Conservation (phyloP, 257 asterid species). For the Orobanche coerulescens region DNA sequence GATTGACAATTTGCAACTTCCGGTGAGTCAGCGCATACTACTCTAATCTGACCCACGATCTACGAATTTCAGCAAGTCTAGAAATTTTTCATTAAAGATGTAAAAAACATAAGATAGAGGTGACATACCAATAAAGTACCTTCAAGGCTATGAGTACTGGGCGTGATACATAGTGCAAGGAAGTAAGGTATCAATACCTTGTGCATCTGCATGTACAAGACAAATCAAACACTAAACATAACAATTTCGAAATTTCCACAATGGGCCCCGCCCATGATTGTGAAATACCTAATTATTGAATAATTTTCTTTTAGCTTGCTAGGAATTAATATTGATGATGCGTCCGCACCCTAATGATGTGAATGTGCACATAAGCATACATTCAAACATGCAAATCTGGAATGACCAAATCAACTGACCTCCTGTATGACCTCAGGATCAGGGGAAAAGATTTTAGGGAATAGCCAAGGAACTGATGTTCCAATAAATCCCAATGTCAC, state of each 20-base stretch:
- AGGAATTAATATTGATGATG: slow-evolving; percentile 7
- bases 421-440: slow-evolving; percentile 66
- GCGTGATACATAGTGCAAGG: slow-evolving; percentile 71
- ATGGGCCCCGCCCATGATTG: slow-evolving; percentile 10
- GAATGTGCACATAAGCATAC: slow-evolving; percentile 5
- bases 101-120: slow-evolving; percentile 15
- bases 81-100: slow-evolving; percentile 4
- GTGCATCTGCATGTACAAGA: slow-evolving; percentile 71
- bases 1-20: background rate
- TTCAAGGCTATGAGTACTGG: slow-evolving; percentile 91
- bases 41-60: slow-evolving; percentile 6
- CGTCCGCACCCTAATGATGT: background rate
- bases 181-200: slow-evolving; percentile 76
- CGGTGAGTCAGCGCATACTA: background rate
- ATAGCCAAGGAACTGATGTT: slow-evolving; percentile 71
- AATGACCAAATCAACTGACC: slow-evolving; percentile 40
- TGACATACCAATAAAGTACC: slow-evolving; percentile 74
- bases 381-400: background rate
- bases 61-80: background rate
- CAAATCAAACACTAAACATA: background rate
- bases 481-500: slow-evolving; percentile 64
- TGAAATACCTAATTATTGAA: background rate
- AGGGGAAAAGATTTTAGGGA: slow-evolving; percentile 71
- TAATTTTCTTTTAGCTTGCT: background rate
- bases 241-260: slow-evolving; percentile 9